Conservation (phyloP, 208 protist species). For the Acanthamoeba polyphaga region DNA sequence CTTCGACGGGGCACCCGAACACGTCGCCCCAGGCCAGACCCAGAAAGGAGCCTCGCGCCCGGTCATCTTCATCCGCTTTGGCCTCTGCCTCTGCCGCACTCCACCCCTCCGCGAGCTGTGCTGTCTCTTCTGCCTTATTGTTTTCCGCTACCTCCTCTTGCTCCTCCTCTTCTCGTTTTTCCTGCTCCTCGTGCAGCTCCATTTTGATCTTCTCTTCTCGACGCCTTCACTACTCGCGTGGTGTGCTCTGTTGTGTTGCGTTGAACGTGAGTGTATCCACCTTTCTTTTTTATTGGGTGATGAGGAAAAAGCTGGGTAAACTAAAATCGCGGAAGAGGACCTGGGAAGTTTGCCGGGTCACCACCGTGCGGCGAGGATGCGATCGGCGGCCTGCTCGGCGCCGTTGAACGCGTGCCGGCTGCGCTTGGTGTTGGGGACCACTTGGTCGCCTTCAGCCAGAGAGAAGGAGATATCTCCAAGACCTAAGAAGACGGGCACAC, state of each 20-base stretch:
- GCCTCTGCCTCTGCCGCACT: not conserved
- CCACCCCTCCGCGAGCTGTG: not conserved
- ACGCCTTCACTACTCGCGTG: too few relatives aligned
- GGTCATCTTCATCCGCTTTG: not conserved
- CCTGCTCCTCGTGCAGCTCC: not conserved
- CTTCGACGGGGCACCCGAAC: constrained; percentile 24
- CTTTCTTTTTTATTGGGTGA: not conserved
- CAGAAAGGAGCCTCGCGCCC: constrained; percentile 11
- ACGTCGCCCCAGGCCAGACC: constrained; percentile 44
- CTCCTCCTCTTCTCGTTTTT: not conserved
- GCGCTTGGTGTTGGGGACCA: constrained; percentile 10
- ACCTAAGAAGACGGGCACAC: not conserved
- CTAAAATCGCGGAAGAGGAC: not conserved
- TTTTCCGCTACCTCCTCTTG: not conserved
- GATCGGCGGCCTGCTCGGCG: not conserved
- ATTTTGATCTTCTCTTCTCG: too few relatives aligned
- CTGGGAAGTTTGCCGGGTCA: not conserved
- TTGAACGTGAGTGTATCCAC: too few relatives aligned
- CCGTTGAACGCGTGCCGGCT: not conserved
- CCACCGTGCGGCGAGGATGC: not conserved
- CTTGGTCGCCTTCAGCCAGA: not conserved
- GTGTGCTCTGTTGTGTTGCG: too few relatives aligned
- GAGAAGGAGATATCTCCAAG: not conserved
- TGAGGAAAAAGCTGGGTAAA: too few relatives aligned
- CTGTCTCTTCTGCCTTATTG: not conserved